phyloP scores from a whole-genome alignment of 306 rosid species.

The Carpinus viminea region DNA sequence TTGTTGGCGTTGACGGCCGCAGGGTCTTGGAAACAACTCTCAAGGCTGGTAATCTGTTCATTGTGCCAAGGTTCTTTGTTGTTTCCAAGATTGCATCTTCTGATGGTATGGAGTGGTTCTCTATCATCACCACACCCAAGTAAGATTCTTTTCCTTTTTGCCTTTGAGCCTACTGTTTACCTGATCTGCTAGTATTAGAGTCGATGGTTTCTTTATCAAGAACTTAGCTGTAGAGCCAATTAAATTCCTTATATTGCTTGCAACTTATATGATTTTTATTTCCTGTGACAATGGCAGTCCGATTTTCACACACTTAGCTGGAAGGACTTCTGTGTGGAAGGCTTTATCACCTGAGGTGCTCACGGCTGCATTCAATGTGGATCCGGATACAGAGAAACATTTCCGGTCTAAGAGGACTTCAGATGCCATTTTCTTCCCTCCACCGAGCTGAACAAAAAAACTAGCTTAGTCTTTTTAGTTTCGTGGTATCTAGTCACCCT shows the following conservation, averaged over 20 bases:
- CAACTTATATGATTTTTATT: not conserved
- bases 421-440: conserved; percentile 85
- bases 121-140: conserved; percentile 77
- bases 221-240: not conserved
- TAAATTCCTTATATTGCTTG: not conserved
- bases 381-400: conserved; percentile 52
- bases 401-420: conserved; percentile 78
- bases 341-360: conserved; percentile 65
- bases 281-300: conserved; percentile 58
- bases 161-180: not conserved
- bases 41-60: conserved; percentile 71
- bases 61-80: conserved; percentile 74
- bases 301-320: conserved; percentile 78
- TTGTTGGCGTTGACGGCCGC: conserved; percentile 68
- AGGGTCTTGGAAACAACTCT: conserved; percentile 75
- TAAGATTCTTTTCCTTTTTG: conserved; percentile 15
- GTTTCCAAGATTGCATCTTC: conserved; percentile 76
- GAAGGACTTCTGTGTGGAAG: conserved; percentile 79
- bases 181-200: not conserved
- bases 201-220: not conserved
- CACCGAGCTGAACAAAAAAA: conserved; percentile 48
- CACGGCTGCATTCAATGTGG: conserved; percentile 73
- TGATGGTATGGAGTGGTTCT: conserved; percentile 83
- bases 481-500: conserved; percentile 12
- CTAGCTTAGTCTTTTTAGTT: not conserved